Percentiles rank a stretch among this genome's conserved stretches.
phyloP scores from a whole-genome alignment of 768 basidiomycete species.

The Auricularia sp. region DNA sequence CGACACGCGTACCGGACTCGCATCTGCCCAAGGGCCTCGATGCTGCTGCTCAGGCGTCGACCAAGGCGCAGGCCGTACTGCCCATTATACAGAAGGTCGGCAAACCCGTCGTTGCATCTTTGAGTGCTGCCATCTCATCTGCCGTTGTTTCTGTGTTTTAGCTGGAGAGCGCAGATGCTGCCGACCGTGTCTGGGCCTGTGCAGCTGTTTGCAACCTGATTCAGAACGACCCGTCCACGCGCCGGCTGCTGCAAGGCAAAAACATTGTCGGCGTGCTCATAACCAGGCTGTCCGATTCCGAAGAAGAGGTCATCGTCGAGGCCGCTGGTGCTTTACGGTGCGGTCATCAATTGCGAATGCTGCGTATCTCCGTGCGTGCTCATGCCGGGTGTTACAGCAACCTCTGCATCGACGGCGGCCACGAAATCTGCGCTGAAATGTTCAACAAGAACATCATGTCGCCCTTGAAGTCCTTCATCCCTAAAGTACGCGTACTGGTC shows the following conservation, averaged over 20 bases:
- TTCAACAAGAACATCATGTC: conserved; percentile 89
- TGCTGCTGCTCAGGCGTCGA: conserved; percentile 60
- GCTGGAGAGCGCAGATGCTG: conserved; percentile 67
- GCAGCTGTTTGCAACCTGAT: conserved; percentile 93
- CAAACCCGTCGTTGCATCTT: not conserved
- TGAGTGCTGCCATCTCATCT: conserved; percentile 2
- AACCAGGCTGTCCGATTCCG: conserved; percentile 75
- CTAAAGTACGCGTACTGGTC: conserved; percentile 44
- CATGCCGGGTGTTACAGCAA: conserved; percentile 42
- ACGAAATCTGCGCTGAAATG: conserved; percentile 94
- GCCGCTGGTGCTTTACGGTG: conserved; percentile 82
- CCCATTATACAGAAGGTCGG: conserved; percentile 86
- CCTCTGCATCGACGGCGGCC: conserved; percentile 88
- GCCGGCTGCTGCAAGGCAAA: conserved; percentile 81
- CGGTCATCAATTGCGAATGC: conserved; percentile 15
- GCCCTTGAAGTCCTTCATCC: conserved; percentile 64
- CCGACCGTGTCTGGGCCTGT: conserved; percentile 91
- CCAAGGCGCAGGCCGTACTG: conserved; percentile 68
- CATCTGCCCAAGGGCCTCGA: conserved; percentile 79
- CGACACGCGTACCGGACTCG: conserved; percentile 86
- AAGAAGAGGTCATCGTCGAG: conserved; percentile 86
- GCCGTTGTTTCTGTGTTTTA: conserved; percentile 18
- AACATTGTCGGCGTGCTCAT: conserved; percentile 84
- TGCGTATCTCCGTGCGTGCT: conserved; percentile 2
- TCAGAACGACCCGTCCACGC: conserved; percentile 88